A percentile compares a stretch with the other conserved stretches of the same genome.
These are phyloP conservation scores for Nicotiana rustica DNA, from an alignment of 305 asterid species.

Conservation along the genomic window DNA sequence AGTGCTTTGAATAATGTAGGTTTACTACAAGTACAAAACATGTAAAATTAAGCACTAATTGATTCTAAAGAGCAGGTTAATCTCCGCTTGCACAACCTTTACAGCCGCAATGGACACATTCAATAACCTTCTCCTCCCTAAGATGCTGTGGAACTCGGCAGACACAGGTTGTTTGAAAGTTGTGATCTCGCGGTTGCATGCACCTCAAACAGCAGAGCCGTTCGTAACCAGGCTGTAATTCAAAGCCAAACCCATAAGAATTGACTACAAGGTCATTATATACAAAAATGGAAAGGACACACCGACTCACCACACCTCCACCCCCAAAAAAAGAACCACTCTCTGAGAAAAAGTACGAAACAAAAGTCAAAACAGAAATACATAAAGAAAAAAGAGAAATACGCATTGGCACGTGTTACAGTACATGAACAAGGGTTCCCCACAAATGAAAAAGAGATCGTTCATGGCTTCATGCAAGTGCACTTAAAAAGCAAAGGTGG, in stretches of 20 bases:
- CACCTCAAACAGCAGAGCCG: conserved; percentile 92
- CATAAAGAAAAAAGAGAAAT: background rate
- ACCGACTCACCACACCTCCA: background rate
- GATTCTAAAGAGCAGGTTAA: conserved; percentile 43
- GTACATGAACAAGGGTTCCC: background rate
- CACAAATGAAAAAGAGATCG: background rate
- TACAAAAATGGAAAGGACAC: background rate
- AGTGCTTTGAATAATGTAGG: background rate
- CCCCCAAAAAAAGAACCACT: background rate
- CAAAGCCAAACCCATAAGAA: conserved; percentile 25
- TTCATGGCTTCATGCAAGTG: background rate
- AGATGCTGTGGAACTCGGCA: conserved; percentile 91
- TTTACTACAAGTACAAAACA: conserved; percentile 14
- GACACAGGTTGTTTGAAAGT: conserved; percentile 87
- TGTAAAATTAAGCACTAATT: background rate
- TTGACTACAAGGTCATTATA: background rate
- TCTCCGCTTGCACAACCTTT: conserved; percentile 94
- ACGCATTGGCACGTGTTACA: background rate
- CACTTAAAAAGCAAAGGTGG: background rate
- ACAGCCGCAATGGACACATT: conserved; percentile 92
- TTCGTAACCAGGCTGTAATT: conserved; percentile 86
- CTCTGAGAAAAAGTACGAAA: background rate
- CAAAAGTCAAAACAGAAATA: background rate
- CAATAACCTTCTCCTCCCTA: conserved; percentile 91
- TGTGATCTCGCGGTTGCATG: conserved; percentile 95